These are phyloP conservation scores for Helenozyma baotianmanensis DNA, from an alignment of 805 yeast species.

Conservation along the genomic window DNA sequence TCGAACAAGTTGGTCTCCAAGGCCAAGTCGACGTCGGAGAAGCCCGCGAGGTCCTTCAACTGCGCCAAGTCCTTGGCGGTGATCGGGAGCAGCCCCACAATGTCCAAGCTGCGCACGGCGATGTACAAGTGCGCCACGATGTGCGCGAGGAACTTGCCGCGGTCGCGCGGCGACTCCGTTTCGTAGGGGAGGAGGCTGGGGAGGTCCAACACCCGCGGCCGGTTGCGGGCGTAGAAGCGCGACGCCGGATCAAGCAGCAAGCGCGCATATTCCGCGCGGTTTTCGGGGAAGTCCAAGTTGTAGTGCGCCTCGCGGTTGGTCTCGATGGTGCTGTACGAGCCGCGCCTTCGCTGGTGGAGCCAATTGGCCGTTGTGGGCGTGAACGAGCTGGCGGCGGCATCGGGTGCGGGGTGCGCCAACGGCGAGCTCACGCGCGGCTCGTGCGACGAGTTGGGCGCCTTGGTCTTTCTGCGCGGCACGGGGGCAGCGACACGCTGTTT, in stretches of 20 bases:
- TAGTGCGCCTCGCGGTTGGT: conserved; percentile 33
- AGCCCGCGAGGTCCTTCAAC: conserved; percentile 25
- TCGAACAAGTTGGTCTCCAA: conserved; percentile 51
- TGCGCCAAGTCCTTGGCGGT: conserved; percentile 63
- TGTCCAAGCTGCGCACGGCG: conserved; percentile 69
- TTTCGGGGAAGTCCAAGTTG: conserved; percentile 49
- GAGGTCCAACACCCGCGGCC: conserved; percentile 39
- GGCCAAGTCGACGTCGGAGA: conserved; percentile 42
- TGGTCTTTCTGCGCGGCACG: too few species aligned
- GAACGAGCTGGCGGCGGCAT: conserved; percentile 10
- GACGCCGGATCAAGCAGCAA: conserved; percentile 32
- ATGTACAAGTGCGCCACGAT: conserved; percentile 77
- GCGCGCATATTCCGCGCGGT: conserved; percentile 23
- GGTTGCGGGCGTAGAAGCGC: conserved; percentile 32
- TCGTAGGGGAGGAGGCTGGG: conserved; percentile 64
- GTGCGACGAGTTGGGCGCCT: neutral
- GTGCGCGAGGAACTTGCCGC: conserved; percentile 69
- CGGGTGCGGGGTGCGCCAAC: neutral
- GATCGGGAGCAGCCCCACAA: conserved; percentile 64
- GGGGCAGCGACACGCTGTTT: too few species aligned
- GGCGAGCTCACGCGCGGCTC: neutral
- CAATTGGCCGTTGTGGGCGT: conserved; percentile 21
- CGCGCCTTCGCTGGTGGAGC: conserved; percentile 19
- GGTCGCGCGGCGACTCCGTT: conserved; percentile 64
- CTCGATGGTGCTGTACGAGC: conserved; percentile 29